A percentile compares a stretch with the other conserved stretches of the same genome.
These are phyloP conservation scores for Skeletonema potamos DNA, from an alignment of 108 stramenopile species.

Conservation along the genomic window DNA sequence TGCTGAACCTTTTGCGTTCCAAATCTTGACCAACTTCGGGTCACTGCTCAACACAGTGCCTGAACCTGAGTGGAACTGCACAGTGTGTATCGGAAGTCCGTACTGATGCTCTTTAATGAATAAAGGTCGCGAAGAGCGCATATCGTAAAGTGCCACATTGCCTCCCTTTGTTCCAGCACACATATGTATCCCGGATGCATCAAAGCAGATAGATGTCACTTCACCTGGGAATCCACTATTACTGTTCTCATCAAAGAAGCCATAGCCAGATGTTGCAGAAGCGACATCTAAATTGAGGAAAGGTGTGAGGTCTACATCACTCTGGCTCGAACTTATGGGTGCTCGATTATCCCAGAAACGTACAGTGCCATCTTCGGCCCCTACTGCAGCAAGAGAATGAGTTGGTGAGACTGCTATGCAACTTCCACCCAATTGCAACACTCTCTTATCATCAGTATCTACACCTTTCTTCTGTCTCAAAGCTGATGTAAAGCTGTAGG, in stretches of 20 bases:
- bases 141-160: slow-evolving; percentile 91
- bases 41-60: slow-evolving; percentile 86
- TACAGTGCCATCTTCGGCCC: slow-evolving; percentile 88
- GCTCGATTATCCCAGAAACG: slow-evolving; percentile 92
- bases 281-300: slow-evolving; percentile 82
- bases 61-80: slow-evolving; percentile 85
- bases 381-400: slow-evolving; percentile 79
- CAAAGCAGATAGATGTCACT: slow-evolving; percentile 87
- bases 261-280: slow-evolving; percentile 65
- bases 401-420: slow-evolving; percentile 74
- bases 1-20: slow-evolving; percentile 81
- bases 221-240: slow-evolving; percentile 50
- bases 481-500: slow-evolving; percentile 61
- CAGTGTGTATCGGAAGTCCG: slow-evolving; percentile 91
- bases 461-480: slow-evolving; percentile 36
- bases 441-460: slow-evolving; percentile 15
- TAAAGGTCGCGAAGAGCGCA: slow-evolving; percentile 88
- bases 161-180: slow-evolving; percentile 93
- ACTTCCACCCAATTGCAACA: slow-evolving; percentile 52
- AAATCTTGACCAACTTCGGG: slow-evolving; percentile 92
- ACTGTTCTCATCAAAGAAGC: slow-evolving; percentile 64
- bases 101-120: slow-evolving; percentile 95
- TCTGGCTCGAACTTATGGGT: slow-evolving; percentile 21
- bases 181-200: slow-evolving; percentile 85
- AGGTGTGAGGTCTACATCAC: slow-evolving; percentile 61